Evolutionary conservation across 306 rosid species (phyloP).

Genomic region (cucumber (Cucumis sativus)): Cucumber_9930_V3 NC_026655.2:25497501-25498000

Average conservation of each 20-base stretch:
- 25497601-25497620: conserved; percentile 17
- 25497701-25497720: background rate
- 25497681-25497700: background rate
- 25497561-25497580: conserved; percentile 41
- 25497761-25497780: background rate
- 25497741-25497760: background rate
- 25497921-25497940: background rate
- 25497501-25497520: conserved; percentile 85
- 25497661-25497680: background rate
- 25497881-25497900: background rate
- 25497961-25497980: too few species aligned
- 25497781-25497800: background rate
- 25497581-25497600: conserved; percentile 30
- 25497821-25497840: background rate
- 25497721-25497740: background rate
- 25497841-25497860: background rate
- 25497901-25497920: background rate
- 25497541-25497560: conserved; percentile 44
- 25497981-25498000: too few species aligned
- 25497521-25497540: conserved; percentile 71
- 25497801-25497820: background rate
- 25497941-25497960: background rate
- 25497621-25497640: conserved; percentile 25
- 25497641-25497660: conserved; percentile 6
- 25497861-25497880: background rate